Evolutionary conservation across 352 stramenopile genomes (phyloP), one percentile per base, ranked within the genome.

Genomic region (Globisporangium ultimum): DNA sequence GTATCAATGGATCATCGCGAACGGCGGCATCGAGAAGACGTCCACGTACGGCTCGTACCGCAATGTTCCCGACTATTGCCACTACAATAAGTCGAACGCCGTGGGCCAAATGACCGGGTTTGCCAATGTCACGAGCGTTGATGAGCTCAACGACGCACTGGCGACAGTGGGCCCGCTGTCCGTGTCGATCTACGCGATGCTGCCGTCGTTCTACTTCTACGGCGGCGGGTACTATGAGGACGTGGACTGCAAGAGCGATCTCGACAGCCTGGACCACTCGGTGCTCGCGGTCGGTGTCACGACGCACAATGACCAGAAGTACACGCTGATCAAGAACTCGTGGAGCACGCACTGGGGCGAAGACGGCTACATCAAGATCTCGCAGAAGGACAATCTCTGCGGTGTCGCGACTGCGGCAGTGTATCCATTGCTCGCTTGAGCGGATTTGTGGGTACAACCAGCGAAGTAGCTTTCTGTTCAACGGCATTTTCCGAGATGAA

Each of bases 261-360:
- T 91, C n/a, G 89, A 97, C 62, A 92, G 88, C 49, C 73, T 98
- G 14, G 89, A 98, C 60, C 93, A 98, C 70, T 96, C 91, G 21
- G 91, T 98, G 36, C 71, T 98, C 15, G 83, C 93, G 3, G 91
- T 98, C 1, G 93, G 93, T 38, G 90, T 96, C 58, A 96, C 88
- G 18, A 91, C 75, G 18, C 68, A 95, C 63, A 78, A 92, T 12
- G 92, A 81, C 0, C 87, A 97, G 60, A 93, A 96, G 71, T 98
- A 98, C 72, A 98, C 89, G 52, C 74, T 98, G 62, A 87, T 98
- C 51, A 98, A 97, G 74, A 98, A 98, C 69, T 97, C 87, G 59
- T 98, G 94, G 94, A 95, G 86, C 66, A 95, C 79, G 38, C 80
- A 93, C 58, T 98, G 94, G 94, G 94, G 94, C 43, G 94, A 98